Evolutionary conservation across 129 eudicot species (phyloP).

Genomic region (Pulicaria dysenterica): DNA sequence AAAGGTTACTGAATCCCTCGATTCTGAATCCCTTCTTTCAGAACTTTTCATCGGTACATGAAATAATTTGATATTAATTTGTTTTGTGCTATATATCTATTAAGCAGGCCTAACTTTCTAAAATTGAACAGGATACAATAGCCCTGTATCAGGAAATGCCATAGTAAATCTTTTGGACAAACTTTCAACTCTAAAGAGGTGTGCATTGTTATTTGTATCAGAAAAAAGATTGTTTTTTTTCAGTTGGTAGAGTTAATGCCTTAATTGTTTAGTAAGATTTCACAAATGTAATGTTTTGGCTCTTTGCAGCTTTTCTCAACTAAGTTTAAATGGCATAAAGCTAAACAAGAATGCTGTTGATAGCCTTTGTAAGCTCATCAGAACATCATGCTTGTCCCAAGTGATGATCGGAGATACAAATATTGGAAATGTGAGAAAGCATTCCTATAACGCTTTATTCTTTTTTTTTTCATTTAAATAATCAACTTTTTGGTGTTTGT

Average conservation of each 20-base stretch:
- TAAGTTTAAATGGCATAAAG: constrained; percentile 70
- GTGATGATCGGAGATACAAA: constrained; percentile 75
- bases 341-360: constrained; percentile 68
- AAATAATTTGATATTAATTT: background rate
- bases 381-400: constrained; percentile 59
- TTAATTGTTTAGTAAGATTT: too few species aligned
- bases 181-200: constrained; percentile 79
- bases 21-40: constrained; percentile 62
- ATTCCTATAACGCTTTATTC: background rate
- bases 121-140: constrained; percentile 70
- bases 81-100: background rate
- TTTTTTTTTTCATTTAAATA: background rate
- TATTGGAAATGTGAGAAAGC: constrained; percentile 70
- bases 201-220: background rate
- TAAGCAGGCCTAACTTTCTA: constrained; percentile 14
- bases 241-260: too few species aligned
- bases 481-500: background rate
- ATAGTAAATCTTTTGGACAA: constrained; percentile 58
- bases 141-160: constrained; percentile 65
- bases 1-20: constrained; percentile 70
- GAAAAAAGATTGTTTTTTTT: background rate
- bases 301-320: constrained; percentile 67
- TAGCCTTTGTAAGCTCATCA: constrained; percentile 77
- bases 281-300: constrained; percentile 5
- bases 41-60: constrained; percentile 70